phyloP scores from a whole-genome alignment of 306 rosid genomes.

The Quercus parvula region DNA sequence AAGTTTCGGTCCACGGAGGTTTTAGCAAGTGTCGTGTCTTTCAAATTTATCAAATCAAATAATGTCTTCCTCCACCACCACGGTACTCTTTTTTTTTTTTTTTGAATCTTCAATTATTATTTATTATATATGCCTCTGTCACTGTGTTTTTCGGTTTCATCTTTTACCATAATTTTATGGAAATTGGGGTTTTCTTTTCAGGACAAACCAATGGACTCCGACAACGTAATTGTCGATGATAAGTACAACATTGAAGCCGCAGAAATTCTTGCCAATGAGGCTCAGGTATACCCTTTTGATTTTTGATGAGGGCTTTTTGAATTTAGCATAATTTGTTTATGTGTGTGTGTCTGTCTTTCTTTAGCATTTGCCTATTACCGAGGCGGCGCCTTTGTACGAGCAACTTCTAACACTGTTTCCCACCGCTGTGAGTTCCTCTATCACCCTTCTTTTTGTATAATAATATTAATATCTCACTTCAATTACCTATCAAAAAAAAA shows the following conservation, averaged over 20 bases:
- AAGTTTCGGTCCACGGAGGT: no score
- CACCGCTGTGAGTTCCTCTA: constrained; percentile 69
- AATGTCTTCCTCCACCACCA: no score
- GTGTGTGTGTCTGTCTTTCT: not conserved
- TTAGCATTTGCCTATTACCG: constrained; percentile 79
- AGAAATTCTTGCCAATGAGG: constrained; percentile 61
- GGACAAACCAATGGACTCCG: constrained; percentile 26
- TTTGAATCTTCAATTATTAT: not conserved
- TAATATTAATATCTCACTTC: not conserved
- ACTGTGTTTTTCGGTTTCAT: not conserved
- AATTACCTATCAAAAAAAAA: not conserved
- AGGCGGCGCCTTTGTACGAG: constrained; percentile 84
- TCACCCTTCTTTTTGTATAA: constrained; percentile 7
- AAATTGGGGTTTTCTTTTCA: not conserved
- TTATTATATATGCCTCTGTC: not conserved
- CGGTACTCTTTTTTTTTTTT: not conserved
- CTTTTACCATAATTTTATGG: not conserved
- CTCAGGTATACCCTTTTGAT: constrained; percentile 45
- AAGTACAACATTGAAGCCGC: constrained; percentile 73
- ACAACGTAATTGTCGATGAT: constrained; percentile 28
- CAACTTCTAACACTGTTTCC: constrained; percentile 76
- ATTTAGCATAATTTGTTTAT: not conserved
- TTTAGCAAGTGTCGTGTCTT: no score
- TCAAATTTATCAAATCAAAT: no score
- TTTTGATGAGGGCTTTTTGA: not conserved